Base-by-base conservation (phyloP, 768 basidiomycete species). In the Flagelloscypha sp. region DNA sequence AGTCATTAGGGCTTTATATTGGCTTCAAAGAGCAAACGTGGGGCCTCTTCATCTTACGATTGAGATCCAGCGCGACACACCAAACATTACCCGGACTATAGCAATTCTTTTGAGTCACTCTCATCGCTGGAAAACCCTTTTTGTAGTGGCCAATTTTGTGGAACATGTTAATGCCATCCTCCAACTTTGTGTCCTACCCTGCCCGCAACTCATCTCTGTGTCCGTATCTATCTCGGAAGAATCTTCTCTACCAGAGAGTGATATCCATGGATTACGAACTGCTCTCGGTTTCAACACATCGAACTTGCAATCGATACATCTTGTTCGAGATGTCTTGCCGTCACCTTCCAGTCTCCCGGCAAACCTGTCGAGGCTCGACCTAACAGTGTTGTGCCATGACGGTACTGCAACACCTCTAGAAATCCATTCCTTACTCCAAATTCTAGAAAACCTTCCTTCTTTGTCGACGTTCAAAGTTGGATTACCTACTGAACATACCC, bases 21-120 rank as follows among this genome's bases (percentile, higher is more conserved):
- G 74, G 74, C 63, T 79, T 11, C 52, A 57, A 33, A 72, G 58
- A 42, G 70, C 69, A 6, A 55, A 56, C 27, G 49, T 55, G 19
- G 62, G 62, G 12, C 61, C 57, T 6, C 61, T 79, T 29, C 53
- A 60, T 24, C 61, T 76, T 44, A 64, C 65, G 13, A 30, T 79
- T 20, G 58, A 66, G 30, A 43, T 64, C 32, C 46, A 53, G 19
- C 38, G 49, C n/a, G 50, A 59, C 33, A 42, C 46, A 18, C 45
- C 51, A 37, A 49, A 49, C 34, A 37, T 66, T 23, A 41, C 49
- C 12, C 48, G 53, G n/a, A 45, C 67, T 11, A 60, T 75, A 47
- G 49, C 49, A 7, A 28, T 72, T 7, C 56, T 80, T 30, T 40
- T 62, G 25, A 44, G 50, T 15, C 64, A 55, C 32, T 50, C 57